Percentiles rank a stretch among this genome's conserved stretches.
phyloP scores from a whole-genome alignment of 306 rosid species.

The Dicorynia guianensis region DNA sequence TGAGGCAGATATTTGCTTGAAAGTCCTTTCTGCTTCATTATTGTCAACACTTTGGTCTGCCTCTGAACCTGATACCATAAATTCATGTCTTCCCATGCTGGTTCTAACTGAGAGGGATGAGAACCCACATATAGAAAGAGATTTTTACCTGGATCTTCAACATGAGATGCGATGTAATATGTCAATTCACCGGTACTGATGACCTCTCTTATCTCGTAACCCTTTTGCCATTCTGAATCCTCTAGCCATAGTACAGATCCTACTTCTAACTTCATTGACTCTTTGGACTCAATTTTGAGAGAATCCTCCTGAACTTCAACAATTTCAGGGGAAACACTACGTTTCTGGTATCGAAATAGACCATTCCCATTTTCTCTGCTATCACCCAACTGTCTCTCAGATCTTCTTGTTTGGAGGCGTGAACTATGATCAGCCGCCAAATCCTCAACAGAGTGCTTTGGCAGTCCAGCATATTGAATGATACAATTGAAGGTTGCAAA shows the following conservation, averaged over 20 bases:
- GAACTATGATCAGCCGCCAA: constrained; percentile 97
- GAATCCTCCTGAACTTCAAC: constrained; percentile 91
- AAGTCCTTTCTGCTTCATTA: constrained; percentile 89
- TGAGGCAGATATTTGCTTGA: constrained; percentile 89
- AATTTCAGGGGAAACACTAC: constrained; percentile 83
- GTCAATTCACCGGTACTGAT: constrained; percentile 59
- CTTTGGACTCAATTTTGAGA: constrained; percentile 64
- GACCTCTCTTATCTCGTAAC: constrained; percentile 81
- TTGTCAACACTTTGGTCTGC: constrained; percentile 86
- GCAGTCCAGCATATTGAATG: constrained; percentile 81
- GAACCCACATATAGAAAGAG: constrained; percentile 84
- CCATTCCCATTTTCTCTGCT: constrained; percentile 75
- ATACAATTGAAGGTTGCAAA: constrained; percentile 93
- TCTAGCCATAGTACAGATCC: constrained; percentile 88
- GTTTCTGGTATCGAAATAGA: constrained; percentile 71
- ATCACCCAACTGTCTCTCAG: constrained; percentile 84
- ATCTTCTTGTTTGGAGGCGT: constrained; percentile 91
- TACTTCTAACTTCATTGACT: constrained; percentile 81
- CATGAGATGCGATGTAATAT: constrained; percentile 75
- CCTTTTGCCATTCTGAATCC: constrained; percentile 85
- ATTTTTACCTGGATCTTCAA: constrained; percentile 82
- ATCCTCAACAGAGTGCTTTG: constrained; percentile 90
- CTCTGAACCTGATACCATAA: constrained; percentile 99
- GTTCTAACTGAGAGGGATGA: constrained; percentile 88
- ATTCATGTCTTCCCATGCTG: constrained; percentile 99